Conservation (phyloP, 148 eudicot species). For the Bassia scoparia region DNA sequence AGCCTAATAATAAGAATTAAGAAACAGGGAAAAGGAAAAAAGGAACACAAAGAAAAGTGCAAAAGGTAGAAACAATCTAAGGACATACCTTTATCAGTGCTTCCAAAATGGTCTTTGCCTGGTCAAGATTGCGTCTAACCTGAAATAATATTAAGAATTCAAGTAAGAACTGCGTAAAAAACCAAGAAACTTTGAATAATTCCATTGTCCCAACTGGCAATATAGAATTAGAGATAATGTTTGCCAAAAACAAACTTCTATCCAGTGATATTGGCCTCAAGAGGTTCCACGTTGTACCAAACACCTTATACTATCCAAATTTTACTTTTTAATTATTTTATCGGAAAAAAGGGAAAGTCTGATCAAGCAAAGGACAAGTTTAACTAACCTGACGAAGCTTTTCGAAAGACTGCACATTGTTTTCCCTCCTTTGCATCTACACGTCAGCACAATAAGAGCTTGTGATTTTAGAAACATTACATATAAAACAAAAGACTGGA, state of each 20-base stretch:
- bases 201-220: neutral
- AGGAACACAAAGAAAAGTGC: neutral
- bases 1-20: neutral
- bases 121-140: slow-evolving; percentile 98
- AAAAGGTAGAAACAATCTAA: neutral
- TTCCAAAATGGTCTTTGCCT: slow-evolving; percentile 77
- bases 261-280: neutral
- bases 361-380: neutral
- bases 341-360: neutral
- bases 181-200: neutral
- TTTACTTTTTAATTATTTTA: no score
- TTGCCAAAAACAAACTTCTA: neutral
- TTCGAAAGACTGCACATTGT: slow-evolving; percentile 97
- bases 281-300: neutral
- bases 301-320: neutral
- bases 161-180: neutral
- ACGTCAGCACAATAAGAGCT: slow-evolving; percentile 9
- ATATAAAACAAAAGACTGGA: neutral
- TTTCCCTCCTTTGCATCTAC: slow-evolving; percentile 98
- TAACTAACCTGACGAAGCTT: slow-evolving; percentile 81
- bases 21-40: neutral
- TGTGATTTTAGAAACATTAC: neutral
- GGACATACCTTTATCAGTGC: slow-evolving; percentile 69
- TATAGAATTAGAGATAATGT: neutral
- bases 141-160: slow-evolving; percentile 25